phyloP scores from a whole-genome alignment of 2,329 filamentous ascomycete genomes.

The Onygena corvina region DNA sequence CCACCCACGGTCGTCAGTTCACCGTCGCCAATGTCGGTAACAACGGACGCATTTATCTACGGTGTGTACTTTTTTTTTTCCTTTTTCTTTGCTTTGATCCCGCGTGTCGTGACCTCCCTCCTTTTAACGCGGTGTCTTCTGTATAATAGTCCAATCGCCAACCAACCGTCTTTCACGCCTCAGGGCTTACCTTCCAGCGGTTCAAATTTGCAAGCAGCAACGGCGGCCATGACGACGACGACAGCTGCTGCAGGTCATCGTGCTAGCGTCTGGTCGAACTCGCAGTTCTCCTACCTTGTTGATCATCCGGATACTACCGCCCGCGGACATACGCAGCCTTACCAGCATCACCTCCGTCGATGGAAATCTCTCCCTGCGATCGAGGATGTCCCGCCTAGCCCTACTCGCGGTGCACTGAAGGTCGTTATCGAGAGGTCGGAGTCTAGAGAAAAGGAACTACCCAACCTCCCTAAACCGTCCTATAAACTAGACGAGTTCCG shows the following conservation, averaged over 20 bases:
- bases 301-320: conserved; percentile 32
- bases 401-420: conserved; percentile 51
- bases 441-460: conserved; percentile 50
- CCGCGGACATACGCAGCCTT: background rate
- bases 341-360: conserved; percentile 28
- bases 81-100: too few species aligned
- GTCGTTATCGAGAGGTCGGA: conserved; percentile 66
- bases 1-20: conserved; percentile 54
- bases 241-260: conserved; percentile 25
- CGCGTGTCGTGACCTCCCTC: too few species aligned
- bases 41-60: conserved; percentile 70
- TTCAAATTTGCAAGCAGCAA: too few species aligned
- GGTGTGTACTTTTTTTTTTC: conserved; percentile 41
- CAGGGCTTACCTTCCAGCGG: too few species aligned
- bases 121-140: background rate
- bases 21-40: conserved; percentile 72
- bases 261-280: conserved; percentile 30
- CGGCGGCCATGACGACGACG: conserved; percentile 24
- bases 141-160: conserved; percentile 11
- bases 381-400: conserved; percentile 47
- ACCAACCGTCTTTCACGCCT: conserved; percentile 20
- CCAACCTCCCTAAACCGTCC: conserved; percentile 69
- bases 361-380: conserved; percentile 67
- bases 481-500: conserved; percentile 72
- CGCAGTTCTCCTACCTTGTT: conserved; percentile 30